phyloP scores from a whole-genome alignment of 331 rosid species.

The Rhamnella rubrinervis region DNA sequence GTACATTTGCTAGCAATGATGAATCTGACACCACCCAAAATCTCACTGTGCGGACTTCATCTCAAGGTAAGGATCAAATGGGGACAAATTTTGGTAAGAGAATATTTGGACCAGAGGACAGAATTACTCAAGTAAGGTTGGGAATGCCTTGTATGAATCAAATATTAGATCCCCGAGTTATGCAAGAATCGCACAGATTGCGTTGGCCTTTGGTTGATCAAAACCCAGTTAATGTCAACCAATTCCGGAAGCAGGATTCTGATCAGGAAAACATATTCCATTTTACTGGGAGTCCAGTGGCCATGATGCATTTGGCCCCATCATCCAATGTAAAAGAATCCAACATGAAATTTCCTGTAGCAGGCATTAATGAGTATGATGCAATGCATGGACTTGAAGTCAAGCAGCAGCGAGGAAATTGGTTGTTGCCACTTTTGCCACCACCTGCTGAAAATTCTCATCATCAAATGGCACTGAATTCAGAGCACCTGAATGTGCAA shows the following conservation, averaged over 20 bases:
- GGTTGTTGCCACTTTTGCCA: conserved; percentile 82
- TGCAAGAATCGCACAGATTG: too few relatives aligned
- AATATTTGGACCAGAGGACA: too few relatives aligned
- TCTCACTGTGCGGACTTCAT: conserved; percentile 59
- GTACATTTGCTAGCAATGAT: conserved; percentile 43
- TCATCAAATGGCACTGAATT: conserved; percentile 44
- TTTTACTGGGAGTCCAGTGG: too few relatives aligned
- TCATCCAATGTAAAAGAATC: not conserved
- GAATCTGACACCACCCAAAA: conserved; percentile 65
- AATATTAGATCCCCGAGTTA: too few relatives aligned
- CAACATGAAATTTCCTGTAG: not conserved
- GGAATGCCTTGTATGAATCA: too few relatives aligned
- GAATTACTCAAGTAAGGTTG: too few relatives aligned
- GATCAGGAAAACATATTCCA: too few relatives aligned
- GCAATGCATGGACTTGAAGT: conserved; percentile 49
- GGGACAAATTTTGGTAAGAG: too few relatives aligned
- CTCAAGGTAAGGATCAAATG: conserved; percentile 1
- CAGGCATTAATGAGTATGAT: conserved; percentile 33
- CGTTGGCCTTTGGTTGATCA: too few relatives aligned
- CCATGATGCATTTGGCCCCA: too few relatives aligned
- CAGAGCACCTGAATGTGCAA: conserved; percentile 34
- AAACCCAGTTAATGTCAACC: too few relatives aligned
- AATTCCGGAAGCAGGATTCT: too few relatives aligned
- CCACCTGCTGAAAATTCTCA: conserved; percentile 53
- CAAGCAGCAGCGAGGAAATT: conserved; percentile 52